These are phyloP conservation scores for Pestalotiopsis sp. DNA, from an alignment of 2,329 filamentous ascomycete species.

Conservation along the genomic window DNA sequence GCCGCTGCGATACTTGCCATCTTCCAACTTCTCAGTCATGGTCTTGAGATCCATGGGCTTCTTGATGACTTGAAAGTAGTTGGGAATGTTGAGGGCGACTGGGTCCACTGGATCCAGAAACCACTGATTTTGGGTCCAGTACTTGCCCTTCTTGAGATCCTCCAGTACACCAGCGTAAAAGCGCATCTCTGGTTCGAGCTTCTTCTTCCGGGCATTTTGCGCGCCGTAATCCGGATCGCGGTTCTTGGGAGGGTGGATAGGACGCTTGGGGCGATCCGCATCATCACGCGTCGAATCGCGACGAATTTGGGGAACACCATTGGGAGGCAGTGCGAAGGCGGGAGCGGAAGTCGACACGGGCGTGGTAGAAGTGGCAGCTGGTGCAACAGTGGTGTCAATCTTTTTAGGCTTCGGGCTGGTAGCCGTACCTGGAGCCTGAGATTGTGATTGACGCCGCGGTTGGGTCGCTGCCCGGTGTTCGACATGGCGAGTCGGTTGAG, in stretches of 20 bases:
- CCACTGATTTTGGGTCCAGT: slow-evolving; percentile 68
- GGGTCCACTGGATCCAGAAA: slow-evolving; percentile 90
- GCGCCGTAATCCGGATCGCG: slow-evolving; percentile 88
- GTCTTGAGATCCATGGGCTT: slow-evolving; percentile 94
- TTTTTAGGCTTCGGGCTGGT: slow-evolving; percentile 39
- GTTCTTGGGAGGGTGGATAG: slow-evolving; percentile 87
- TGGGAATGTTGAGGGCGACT: slow-evolving; percentile 89
- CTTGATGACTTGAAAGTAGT: slow-evolving; percentile 92
- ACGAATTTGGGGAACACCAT: slow-evolving; percentile 80
- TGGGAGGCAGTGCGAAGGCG: slow-evolving; percentile 76
- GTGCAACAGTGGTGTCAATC: slow-evolving; percentile 24
- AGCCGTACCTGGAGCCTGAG: slow-evolving; percentile 20
- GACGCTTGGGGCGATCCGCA: slow-evolving; percentile 83
- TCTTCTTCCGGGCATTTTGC: slow-evolving; percentile 82
- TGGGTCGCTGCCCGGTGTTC: slow-evolving; percentile 45
- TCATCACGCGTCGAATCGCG: slow-evolving; percentile 81
- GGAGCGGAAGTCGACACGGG: slow-evolving; percentile 47
- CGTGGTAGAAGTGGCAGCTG: slow-evolving; percentile 31
- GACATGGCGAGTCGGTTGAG: slow-evolving; percentile 47
- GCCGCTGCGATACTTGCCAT: slow-evolving; percentile 76
- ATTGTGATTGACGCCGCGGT: slow-evolving; percentile 27
- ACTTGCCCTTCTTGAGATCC: slow-evolving; percentile 76
- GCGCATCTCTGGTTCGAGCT: slow-evolving; percentile 83
- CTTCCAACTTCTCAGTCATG: slow-evolving; percentile 76
- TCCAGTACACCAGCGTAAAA: slow-evolving; percentile 84